Evolutionary conservation across 441 rosid genomes (phyloP).

Genomic region (Corymbia calophylla): DNA sequence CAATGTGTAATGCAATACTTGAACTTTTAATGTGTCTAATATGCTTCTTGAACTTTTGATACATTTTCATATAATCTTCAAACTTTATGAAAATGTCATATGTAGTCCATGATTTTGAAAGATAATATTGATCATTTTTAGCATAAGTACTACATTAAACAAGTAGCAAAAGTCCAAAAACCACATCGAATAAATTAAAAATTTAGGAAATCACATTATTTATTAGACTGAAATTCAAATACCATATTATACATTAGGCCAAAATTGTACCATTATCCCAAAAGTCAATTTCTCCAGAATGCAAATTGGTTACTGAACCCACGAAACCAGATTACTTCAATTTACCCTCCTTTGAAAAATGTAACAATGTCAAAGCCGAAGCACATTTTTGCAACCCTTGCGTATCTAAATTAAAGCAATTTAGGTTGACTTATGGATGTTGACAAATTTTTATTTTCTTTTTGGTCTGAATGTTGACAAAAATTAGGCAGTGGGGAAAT

Average conservation of each 20-base stretch:
- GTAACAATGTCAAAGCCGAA: not conserved
- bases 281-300: not conserved
- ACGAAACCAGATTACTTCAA: not conserved
- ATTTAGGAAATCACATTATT: accelerated
- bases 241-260: accelerated
- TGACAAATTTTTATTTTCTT: not conserved
- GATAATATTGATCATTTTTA: too few relatives aligned
- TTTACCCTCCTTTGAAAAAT: not conserved
- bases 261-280: too few relatives aligned
- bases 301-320: not conserved
- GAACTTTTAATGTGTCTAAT: too few relatives aligned
- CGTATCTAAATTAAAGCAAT: not conserved
- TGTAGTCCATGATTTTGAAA: too few relatives aligned
- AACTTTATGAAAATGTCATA: not conserved
- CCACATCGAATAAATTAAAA: accelerated
- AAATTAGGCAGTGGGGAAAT: not conserved
- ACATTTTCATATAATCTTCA: too few relatives aligned
- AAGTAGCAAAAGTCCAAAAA: not conserved
- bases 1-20: accelerated
- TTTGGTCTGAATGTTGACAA: not conserved
- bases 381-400: not conserved
- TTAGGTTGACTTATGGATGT: not conserved
- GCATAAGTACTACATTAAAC: accelerated
- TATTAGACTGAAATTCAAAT: not conserved
- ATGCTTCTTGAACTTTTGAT: accelerated